Evolutionary conservation across 305 asterid genomes (phyloP).

Genomic region (Rubia tinctorum): DNA sequence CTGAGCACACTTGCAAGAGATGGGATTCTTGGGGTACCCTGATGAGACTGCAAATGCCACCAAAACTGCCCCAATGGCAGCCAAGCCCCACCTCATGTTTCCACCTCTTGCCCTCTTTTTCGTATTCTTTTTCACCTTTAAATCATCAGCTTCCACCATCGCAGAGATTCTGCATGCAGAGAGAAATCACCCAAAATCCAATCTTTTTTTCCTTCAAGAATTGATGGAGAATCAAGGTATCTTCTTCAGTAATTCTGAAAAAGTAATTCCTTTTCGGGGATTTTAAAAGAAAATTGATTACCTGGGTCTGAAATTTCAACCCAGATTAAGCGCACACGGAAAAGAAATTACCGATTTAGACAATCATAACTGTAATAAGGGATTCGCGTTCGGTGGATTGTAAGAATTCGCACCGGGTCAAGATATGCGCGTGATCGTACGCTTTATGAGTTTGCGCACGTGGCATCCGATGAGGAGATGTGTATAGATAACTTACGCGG

Average conservation of each 20-base stretch:
- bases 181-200: neutral
- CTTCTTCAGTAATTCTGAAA: neutral
- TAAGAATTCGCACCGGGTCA: neutral
- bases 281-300: neutral
- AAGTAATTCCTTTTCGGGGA: neutral
- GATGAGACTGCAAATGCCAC: constrained; percentile 46
- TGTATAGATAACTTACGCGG: neutral
- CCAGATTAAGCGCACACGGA: neutral
- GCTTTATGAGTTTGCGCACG: neutral
- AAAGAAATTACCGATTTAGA: neutral
- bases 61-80: constrained; percentile 46
- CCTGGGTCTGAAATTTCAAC: constrained; percentile 1
- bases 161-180: constrained; percentile 3
- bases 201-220: neutral
- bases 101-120: constrained; percentile 27
- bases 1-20: constrained; percentile 73
- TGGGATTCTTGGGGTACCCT: constrained; percentile 37
- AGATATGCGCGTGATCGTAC: neutral
- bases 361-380: neutral
- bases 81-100: constrained; percentile 42
- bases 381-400: neutral
- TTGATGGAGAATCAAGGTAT: neutral
- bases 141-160: constrained; percentile 72
- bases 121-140: constrained; percentile 29
- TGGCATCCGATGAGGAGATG: neutral